Evolutionary conservation across 2,329 filamentous ascomycete species (phyloP).

Genomic region (Xylaria digitata): DNA sequence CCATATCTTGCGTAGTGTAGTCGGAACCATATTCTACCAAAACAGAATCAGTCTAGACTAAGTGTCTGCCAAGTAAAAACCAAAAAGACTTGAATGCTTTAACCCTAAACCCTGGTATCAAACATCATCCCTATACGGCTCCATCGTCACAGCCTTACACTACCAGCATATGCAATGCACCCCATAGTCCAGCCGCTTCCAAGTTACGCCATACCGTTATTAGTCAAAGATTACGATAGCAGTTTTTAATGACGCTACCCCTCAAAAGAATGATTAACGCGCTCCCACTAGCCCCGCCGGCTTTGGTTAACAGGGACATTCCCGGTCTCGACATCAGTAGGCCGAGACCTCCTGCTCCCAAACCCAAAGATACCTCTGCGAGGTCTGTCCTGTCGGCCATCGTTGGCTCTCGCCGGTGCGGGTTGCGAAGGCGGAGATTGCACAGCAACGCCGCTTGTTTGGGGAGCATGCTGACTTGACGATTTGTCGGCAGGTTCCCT

Average conservation of each 20-base stretch:
- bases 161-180: not conserved
- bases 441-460: constrained; percentile 43
- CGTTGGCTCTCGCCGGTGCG: constrained; percentile 42
- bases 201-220: constrained; percentile 5
- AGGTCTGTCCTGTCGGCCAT: constrained; percentile 39
- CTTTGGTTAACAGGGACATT: constrained; percentile 34
- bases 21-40: not conserved
- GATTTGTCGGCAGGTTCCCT: constrained; percentile 12
- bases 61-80: not conserved
- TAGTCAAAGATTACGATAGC: constrained; percentile 31
- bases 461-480: constrained; percentile 36
- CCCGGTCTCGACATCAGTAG: constrained; percentile 46
- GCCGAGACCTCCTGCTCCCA: constrained; percentile 48
- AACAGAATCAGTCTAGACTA: not conserved
- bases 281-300: constrained; percentile 36
- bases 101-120: not conserved
- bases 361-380: constrained; percentile 49
- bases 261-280: not conserved
- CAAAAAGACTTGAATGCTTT: not conserved
- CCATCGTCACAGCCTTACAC: not conserved
- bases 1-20: not conserved
- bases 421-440: constrained; percentile 40
- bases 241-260: constrained; percentile 15
- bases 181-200: constrained; percentile 11
- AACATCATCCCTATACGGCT: not conserved